phyloP scores from a whole-genome alignment of 306 rosid species.

The Castanospermum australe region DNA sequence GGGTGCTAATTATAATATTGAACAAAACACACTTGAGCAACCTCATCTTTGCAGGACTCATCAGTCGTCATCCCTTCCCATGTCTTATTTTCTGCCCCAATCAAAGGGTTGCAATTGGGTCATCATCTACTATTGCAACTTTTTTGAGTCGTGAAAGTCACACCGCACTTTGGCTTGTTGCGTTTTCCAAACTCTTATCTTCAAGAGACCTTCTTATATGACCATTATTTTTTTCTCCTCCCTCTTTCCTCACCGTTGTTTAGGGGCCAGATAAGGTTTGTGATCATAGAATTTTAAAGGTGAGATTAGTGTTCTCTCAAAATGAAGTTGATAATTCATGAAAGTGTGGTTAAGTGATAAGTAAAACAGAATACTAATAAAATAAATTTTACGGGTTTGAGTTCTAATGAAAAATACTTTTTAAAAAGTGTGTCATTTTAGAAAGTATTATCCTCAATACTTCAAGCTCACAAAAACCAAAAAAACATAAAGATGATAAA shows the following conservation, averaged over 20 bases:
- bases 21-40: neutral
- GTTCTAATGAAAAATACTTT: too few species aligned
- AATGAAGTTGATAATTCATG: too few species aligned
- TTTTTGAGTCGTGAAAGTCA: constrained; percentile 25
- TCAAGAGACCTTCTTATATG: neutral
- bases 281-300: neutral
- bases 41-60: constrained; percentile 4
- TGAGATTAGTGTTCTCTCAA: too few species aligned
- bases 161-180: neutral
- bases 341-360: too few species aligned
- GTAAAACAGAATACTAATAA: too few species aligned
- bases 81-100: neutral
- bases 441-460: too few species aligned
- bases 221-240: neutral
- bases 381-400: too few species aligned
- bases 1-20: neutral
- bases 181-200: neutral
- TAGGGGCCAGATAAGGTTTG: neutral
- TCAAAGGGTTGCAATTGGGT: neutral
- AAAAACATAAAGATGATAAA: too few species aligned
- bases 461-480: too few species aligned
- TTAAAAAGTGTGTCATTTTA: too few species aligned
- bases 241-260: neutral
- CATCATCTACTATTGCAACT: neutral
- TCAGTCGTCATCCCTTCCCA: neutral